A percentile compares a stretch with the other conserved stretches of the same genome.
Conservation (phyloP, 2,329 filamentous ascomycete genomes). For the Pezicula carpinea region DNA sequence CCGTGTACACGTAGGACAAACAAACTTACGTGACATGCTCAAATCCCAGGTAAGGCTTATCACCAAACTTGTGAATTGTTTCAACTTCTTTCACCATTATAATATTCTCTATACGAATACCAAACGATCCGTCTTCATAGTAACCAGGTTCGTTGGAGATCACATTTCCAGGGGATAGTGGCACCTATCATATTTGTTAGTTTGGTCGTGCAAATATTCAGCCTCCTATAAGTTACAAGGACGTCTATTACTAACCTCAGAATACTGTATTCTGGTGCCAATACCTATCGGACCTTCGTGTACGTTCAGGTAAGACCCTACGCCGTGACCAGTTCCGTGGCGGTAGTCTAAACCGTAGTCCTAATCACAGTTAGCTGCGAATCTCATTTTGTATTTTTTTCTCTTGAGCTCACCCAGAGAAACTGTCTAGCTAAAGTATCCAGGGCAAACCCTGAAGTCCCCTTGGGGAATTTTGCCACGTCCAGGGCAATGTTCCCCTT, state of each 20-base stretch:
- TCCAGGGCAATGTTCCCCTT: conserved; percentile 93
- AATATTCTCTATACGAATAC: conserved; percentile 95
- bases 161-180: conserved; percentile 87
- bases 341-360: conserved; percentile 85
- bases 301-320: conserved; percentile 93
- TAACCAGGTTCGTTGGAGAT: conserved; percentile 95
- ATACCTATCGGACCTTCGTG: conserved; percentile 97
- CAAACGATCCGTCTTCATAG: conserved; percentile 93
- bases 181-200: conserved; percentile 41
- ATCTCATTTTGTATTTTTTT: too few species aligned
- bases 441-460: conserved; percentile 87
- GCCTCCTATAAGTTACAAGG: too few species aligned
- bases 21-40: conserved; percentile 76
- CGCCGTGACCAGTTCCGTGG: conserved; percentile 92
- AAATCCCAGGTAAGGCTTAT: conserved; percentile 91
- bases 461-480: conserved; percentile 84
- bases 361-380: conserved; percentile 26
- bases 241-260: conserved; percentile 45
- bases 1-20: too few species aligned
- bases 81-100: conserved; percentile 85
- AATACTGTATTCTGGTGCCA: conserved; percentile 84
- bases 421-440: conserved; percentile 86
- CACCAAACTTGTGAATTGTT: conserved; percentile 83
- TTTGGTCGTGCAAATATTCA: neutral
- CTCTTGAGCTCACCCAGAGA: conserved; percentile 64